These are phyloP conservation scores for Fusarium pseudonygamai DNA, from an alignment of 2,329 filamentous ascomycete species.

Conservation along the genomic window DNA sequence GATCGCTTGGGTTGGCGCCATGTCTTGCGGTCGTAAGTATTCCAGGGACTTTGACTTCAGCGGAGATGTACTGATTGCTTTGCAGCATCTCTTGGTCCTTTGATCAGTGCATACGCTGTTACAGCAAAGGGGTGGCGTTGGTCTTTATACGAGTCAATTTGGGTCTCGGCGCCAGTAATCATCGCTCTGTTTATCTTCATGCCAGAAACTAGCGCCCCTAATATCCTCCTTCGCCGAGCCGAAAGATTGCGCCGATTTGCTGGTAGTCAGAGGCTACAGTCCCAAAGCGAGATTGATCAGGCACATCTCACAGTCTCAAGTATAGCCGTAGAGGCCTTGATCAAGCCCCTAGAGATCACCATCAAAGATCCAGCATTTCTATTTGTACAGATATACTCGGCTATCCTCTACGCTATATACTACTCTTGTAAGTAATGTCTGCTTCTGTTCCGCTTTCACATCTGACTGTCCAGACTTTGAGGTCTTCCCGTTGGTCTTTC, in stretches of 20 bases:
- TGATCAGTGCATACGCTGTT: slow-evolving; percentile 69
- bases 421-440: slow-evolving; percentile 55
- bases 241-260: slow-evolving; percentile 64
- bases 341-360: slow-evolving; percentile 68
- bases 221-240: slow-evolving; percentile 69
- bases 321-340: slow-evolving; percentile 63
- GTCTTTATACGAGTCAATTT: slow-evolving; percentile 71
- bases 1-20: slow-evolving; percentile 14
- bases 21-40: neutral
- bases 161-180: slow-evolving; percentile 66
- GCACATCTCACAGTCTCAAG: slow-evolving; percentile 56
- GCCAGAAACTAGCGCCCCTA: slow-evolving; percentile 69
- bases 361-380: slow-evolving; percentile 69
- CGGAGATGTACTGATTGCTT: neutral
- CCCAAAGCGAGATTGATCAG: slow-evolving; percentile 71
- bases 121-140: slow-evolving; percentile 68
- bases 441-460: too few relatives aligned
- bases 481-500: slow-evolving; percentile 71
- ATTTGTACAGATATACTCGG: slow-evolving; percentile 70
- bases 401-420: slow-evolving; percentile 69
- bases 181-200: slow-evolving; percentile 68
- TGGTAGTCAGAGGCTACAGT: slow-evolving; percentile 63
- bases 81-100: slow-evolving; percentile 64
- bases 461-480: slow-evolving; percentile 46
- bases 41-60: rapidly evolving